A percentile compares a stretch with the other conserved stretches of the same genome.
phyloP scores from a whole-genome alignment of 2,329 filamentous ascomycete genomes.

The Talaromyces sp. region DNA sequence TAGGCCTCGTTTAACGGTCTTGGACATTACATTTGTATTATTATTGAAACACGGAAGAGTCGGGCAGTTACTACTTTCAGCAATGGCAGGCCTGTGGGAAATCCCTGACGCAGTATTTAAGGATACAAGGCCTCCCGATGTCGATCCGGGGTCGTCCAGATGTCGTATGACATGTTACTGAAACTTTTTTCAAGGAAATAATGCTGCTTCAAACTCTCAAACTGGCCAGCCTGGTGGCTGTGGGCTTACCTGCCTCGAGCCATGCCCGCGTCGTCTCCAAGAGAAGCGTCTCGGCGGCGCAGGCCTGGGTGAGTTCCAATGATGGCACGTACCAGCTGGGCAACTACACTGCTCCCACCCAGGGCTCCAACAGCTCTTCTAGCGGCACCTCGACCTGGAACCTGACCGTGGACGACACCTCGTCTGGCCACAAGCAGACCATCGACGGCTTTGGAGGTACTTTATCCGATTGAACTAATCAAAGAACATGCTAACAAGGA shows the following conservation, averaged over 20 bases:
- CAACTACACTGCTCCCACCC: neutral
- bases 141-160: neutral
- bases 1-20: neutral
- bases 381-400: neutral
- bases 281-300: neutral
- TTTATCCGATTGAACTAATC: neutral
- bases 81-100: neutral
- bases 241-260: neutral
- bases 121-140: neutral
- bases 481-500: neutral
- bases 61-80: neutral
- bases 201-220: constrained; percentile 3
- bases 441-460: constrained; percentile 6
- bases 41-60: neutral
- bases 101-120: neutral
- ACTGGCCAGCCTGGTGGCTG: neutral
- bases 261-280: neutral
- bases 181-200: neutral
- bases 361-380: neutral
- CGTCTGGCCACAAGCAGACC: constrained; percentile 2
- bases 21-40: neutral
- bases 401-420: constrained; percentile 1
- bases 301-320: constrained; percentile 1
- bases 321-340: constrained; percentile 1
- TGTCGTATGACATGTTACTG: neutral